phyloP scores from a whole-genome alignment of 1,284 basidiomycete genomes.

The Sphaerobolus stellatus region DNA sequence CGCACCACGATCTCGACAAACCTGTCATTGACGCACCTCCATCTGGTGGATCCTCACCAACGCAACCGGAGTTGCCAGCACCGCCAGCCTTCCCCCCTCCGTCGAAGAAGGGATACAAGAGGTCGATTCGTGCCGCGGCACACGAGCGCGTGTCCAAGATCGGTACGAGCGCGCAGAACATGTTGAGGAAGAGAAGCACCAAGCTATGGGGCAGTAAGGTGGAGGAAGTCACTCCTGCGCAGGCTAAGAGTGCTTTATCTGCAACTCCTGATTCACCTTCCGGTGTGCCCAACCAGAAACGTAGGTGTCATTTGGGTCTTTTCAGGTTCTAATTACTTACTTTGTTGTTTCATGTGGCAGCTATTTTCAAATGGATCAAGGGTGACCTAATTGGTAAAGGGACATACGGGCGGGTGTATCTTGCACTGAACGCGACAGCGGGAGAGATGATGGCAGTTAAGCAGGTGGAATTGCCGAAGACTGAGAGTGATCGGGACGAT shows the following conservation, averaged over 20 bases:
- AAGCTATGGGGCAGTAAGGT: conserved; percentile 95
- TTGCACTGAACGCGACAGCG: conserved; percentile 96
- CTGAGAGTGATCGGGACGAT: conserved; percentile 87
- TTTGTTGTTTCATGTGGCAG: conserved; percentile 37
- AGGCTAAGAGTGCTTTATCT: conserved; percentile 47
- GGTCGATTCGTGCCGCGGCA: conserved; percentile 92
- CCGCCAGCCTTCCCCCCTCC: conserved; percentile 32
- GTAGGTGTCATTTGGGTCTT: conserved; percentile 41
- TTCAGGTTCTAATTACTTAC: conserved; percentile 19
- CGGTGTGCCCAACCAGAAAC: conserved; percentile 50
- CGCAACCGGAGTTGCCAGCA: conserved; percentile 57
- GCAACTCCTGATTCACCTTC: conserved; percentile 56
- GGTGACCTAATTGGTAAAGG: conserved; percentile 97
- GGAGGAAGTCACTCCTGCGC: conserved; percentile 87
- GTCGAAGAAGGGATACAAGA: conserved; percentile 61
- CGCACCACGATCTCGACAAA: conserved; percentile 93
- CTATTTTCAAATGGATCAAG: conserved; percentile 97
- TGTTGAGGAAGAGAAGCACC: conserved; percentile 81
- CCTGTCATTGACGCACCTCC: conserved; percentile 84
- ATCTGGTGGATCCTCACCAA: conserved; percentile 77
- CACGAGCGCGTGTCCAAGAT: conserved; percentile 64
- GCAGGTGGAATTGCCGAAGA: conserved; percentile 94
- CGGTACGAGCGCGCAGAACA: conserved; percentile 44
- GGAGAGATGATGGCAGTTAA: conserved; percentile 99
- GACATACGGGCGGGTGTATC: conserved; percentile 94